Evolutionary conservation across 208 protist species (phyloP).

Genomic region (Leishmania tropica): DNA sequence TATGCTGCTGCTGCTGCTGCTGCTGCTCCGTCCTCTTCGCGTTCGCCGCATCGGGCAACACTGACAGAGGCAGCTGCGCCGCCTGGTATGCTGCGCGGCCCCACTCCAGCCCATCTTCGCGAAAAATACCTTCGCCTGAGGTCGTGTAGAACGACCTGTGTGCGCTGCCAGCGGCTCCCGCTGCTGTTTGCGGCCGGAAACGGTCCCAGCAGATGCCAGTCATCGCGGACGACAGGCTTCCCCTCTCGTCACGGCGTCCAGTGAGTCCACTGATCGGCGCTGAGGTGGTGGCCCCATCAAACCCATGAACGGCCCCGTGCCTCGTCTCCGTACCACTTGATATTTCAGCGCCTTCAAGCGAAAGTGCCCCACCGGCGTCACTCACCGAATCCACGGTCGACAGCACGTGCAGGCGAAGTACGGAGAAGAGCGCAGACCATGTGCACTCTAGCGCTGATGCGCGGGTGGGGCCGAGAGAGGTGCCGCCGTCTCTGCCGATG

Average conservation of each 20-base stretch:
- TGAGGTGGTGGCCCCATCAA: background rate
- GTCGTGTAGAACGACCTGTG: background rate
- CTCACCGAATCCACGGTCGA: background rate
- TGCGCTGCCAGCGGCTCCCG: background rate
- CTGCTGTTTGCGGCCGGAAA: background rate
- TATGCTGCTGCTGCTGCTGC: slow-evolving; percentile 8
- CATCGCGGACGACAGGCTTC: background rate
- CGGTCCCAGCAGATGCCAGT: slow-evolving; percentile 22
- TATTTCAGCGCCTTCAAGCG: background rate
- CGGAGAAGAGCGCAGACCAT: slow-evolving; percentile 8
- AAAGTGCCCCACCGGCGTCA: background rate
- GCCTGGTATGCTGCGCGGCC: background rate
- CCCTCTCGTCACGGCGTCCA: background rate
- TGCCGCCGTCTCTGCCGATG: background rate
- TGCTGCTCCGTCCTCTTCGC: background rate
- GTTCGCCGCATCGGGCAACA: background rate
- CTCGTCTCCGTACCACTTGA: background rate
- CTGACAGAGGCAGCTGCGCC: background rate
- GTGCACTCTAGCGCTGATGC: background rate
- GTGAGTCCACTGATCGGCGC: background rate
- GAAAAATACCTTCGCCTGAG: slow-evolving; percentile 14
- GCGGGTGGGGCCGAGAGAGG: background rate
- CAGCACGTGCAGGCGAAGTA: slow-evolving; percentile 17
- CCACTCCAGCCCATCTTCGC: slow-evolving; percentile 21
- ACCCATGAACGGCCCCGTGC: background rate